A percentile compares a stretch with the other conserved stretches of the same genome.
These are phyloP conservation scores for Trichoderma virens DNA, from an alignment of 495 filamentous ascomycete species.

Conservation along the genomic window DNA sequence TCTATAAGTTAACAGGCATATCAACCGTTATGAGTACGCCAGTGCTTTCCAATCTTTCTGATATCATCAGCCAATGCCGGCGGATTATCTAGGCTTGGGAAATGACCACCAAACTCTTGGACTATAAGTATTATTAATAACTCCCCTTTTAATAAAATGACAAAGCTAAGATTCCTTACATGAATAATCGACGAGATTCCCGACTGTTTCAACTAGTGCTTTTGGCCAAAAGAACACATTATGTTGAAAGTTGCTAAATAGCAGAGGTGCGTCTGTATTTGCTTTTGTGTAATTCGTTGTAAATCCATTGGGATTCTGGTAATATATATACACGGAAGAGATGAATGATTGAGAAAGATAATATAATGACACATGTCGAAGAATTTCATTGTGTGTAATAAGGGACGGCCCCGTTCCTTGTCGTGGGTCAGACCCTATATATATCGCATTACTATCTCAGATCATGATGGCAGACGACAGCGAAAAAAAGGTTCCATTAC, in stretches of 20 bases:
- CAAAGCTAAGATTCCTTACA: too few species aligned
- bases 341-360: conserved; percentile 20
- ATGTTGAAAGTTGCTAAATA: conserved; percentile 16
- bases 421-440: conserved; percentile 15
- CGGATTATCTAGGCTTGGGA: too few species aligned
- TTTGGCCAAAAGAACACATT: conserved; percentile 17
- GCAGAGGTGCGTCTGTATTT: conserved; percentile 15
- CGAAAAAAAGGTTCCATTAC: too few species aligned
- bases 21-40: too few species aligned
- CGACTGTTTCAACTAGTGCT: conserved; percentile 16
- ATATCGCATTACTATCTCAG: too few species aligned
- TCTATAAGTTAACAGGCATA: too few species aligned
- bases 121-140: too few species aligned
- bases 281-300: conserved; percentile 3
- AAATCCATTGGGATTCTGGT: conserved; percentile 12
- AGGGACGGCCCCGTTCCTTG: conserved; percentile 12
- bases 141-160: too few species aligned
- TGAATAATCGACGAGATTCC: conserved; percentile 21
- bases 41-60: too few species aligned
- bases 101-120: too few species aligned
- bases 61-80: too few species aligned
- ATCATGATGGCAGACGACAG: too few species aligned
- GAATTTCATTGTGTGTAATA: conserved; percentile 19
- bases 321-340: conserved; percentile 19
- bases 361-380: conserved; percentile 26